These are phyloP conservation scores for Fusarium foetens DNA, from an alignment of 2,329 filamentous ascomycete genomes.

Conservation along the genomic window DNA sequence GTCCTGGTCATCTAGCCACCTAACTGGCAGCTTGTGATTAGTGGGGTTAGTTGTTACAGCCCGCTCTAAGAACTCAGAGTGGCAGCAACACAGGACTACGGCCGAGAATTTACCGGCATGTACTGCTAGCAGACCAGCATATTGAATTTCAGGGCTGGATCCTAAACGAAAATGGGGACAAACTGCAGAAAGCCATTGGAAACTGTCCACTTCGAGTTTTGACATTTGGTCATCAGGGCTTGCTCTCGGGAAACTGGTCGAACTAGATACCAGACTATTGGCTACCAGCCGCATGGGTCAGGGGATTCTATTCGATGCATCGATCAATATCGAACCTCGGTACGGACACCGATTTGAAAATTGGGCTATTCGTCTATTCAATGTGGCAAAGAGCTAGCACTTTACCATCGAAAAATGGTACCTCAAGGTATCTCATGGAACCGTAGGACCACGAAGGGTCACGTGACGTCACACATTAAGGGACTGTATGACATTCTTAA, in stretches of 20 bases:
- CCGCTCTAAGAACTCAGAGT: constrained; percentile 5
- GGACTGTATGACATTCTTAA: constrained; percentile 9
- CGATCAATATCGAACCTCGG: constrained; percentile 18
- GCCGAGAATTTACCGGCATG: constrained; percentile 48
- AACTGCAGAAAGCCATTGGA: constrained; percentile 28
- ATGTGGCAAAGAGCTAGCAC: constrained; percentile 24
- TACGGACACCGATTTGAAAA: constrained; percentile 9
- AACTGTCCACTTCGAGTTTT: constrained; percentile 7
- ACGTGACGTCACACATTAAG: constrained; percentile 17
- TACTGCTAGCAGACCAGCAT: not conserved
- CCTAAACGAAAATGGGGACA: constrained; percentile 45
- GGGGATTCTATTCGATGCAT: constrained; percentile 22
- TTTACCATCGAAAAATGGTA: not conserved
- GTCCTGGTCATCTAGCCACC: constrained; percentile 21
- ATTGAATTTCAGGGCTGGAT: constrained; percentile 49
- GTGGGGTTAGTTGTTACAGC: constrained; percentile 31
- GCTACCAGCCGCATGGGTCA: constrained; percentile 35
- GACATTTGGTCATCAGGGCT: constrained; percentile 8
- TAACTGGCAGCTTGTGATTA: constrained; percentile 28
- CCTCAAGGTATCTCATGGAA: not conserved
- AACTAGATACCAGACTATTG: constrained; percentile 18
- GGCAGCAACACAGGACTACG: not conserved
- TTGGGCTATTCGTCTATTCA: constrained; percentile 3
- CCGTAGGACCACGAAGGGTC: constrained; percentile 6
- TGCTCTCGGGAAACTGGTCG: not conserved